Evolutionary conservation across 305 asterid species (phyloP).

Genomic region (Fraxinus ornus): DNA sequence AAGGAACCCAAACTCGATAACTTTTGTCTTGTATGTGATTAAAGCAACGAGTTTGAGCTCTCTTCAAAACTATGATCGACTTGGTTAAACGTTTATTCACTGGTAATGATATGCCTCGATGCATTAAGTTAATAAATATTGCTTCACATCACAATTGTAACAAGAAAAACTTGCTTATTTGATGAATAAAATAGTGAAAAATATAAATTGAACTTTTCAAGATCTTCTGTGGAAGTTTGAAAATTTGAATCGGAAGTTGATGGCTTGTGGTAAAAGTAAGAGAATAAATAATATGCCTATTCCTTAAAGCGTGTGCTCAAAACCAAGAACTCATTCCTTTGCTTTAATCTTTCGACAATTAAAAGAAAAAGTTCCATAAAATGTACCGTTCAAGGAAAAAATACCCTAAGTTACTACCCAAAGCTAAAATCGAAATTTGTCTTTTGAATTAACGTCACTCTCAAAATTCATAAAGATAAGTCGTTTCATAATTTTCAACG

Average conservation of each 20-base stretch:
- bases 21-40: neutral
- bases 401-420: neutral
- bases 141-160: neutral
- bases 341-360: neutral
- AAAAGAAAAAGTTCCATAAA: neutral
- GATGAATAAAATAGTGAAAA: neutral
- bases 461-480: neutral
- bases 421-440: neutral
- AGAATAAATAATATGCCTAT: neutral
- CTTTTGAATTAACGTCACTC: neutral
- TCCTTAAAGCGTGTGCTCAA: conserved; percentile 23
- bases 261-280: neutral
- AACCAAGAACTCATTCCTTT: neutral
- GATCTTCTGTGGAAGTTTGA: neutral
- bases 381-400: neutral
- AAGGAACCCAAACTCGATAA: neutral
- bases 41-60: neutral
- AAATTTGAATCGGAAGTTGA: neutral
- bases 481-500: neutral
- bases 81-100: neutral
- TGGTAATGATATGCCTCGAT: neutral
- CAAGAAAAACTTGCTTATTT: neutral
- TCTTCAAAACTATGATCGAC: neutral
- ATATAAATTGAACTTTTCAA: neutral
- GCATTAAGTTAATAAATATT: neutral